Conservation (phyloP, 371 early-diverging fungal species). For the Apophysomyces elegans region DNA sequence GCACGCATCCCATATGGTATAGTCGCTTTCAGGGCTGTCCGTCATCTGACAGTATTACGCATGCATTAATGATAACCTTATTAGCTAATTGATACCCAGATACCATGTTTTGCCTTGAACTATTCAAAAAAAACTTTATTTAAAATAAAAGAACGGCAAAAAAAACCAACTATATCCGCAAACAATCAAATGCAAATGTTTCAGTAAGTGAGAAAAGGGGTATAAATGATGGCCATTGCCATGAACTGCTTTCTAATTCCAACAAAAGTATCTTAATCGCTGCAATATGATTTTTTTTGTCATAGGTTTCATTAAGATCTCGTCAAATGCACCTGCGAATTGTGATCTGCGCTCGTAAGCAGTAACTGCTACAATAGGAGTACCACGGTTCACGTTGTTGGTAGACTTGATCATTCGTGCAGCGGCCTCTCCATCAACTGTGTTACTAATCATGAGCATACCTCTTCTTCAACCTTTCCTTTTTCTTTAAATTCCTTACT, state of each 20-base stretch:
- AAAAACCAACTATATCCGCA: not conserved
- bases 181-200: not conserved
- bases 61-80: not conserved
- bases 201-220: not conserved
- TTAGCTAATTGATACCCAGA: too few species aligned
- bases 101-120: too few species aligned
- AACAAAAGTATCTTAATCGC: conserved; percentile 54
- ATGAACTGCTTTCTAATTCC: not conserved
- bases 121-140: too few species aligned
- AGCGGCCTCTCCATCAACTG: conserved; percentile 90
- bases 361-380: conserved; percentile 77
- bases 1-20: not conserved
- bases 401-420: conserved; percentile 95
- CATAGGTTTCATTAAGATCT: conserved; percentile 75
- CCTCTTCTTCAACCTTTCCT: too few species aligned
- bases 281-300: conserved; percentile 63
- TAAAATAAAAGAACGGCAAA: too few species aligned
- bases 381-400: conserved; percentile 73
- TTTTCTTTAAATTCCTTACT: conserved; percentile 54
- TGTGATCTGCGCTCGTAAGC: conserved; percentile 69
- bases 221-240: not conserved
- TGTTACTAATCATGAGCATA: not conserved
- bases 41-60: not conserved
- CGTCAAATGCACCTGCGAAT: conserved; percentile 71
- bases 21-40: not conserved